A percentile compares a stretch with the other conserved stretches of the same genome.
These are phyloP conservation scores for Microsporum ferrugineum DNA, from an alignment of 2,329 filamentous ascomycete genomes.

Conservation along the genomic window DNA sequence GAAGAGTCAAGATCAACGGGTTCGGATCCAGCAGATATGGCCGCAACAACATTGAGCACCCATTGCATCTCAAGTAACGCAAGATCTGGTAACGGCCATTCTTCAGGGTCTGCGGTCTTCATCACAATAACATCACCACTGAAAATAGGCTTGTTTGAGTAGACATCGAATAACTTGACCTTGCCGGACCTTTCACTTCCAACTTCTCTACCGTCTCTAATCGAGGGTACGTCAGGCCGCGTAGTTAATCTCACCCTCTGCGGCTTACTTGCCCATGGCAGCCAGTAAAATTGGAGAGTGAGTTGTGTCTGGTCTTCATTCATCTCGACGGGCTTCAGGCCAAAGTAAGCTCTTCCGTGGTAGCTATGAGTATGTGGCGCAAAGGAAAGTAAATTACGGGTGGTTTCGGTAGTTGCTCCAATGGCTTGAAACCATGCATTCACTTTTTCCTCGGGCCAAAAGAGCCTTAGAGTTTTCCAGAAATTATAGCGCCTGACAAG, in stretches of 20 bases:
- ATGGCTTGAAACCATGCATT: slow-evolving; percentile 8
- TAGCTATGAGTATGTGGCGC: slow-evolving; percentile 4
- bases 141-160: background rate
- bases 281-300: slow-evolving; percentile 8
- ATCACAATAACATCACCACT: background rate
- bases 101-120: slow-evolving; percentile 1
- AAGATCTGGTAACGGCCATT: background rate
- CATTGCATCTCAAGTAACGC: slow-evolving; percentile 6
- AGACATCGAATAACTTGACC: background rate
- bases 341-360: slow-evolving; percentile 7
- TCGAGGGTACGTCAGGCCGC: background rate
- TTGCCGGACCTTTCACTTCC: background rate
- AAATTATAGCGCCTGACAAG: background rate
- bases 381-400: slow-evolving; percentile 9
- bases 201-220: background rate
- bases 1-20: background rate
- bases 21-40: background rate
- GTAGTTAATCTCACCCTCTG: background rate
- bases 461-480: slow-evolving; percentile 8
- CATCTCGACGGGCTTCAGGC: slow-evolving; percentile 7
- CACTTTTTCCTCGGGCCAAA: slow-evolving; percentile 9
- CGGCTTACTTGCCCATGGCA: background rate
- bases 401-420: slow-evolving; percentile 1
- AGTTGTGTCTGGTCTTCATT: background rate
- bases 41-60: slow-evolving; percentile 1